Evolutionary conservation across 306 rosid species (phyloP).

Genomic region (Cercis canadensis): DNA sequence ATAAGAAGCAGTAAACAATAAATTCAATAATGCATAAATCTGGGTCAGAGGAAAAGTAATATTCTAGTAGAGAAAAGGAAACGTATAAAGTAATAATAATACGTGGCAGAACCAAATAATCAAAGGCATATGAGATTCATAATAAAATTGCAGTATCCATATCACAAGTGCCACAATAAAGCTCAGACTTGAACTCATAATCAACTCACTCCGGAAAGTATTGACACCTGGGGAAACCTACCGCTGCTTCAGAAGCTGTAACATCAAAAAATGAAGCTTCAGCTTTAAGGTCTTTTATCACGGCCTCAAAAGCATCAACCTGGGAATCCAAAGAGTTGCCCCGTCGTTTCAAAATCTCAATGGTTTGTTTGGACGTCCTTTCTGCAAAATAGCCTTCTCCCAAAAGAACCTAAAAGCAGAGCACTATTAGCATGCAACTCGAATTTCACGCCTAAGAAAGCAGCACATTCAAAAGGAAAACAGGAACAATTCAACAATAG

Average conservation of each 20-base stretch:
- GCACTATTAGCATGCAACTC: not conserved
- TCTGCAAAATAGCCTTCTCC: conserved; percentile 91
- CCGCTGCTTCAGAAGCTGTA: conserved; percentile 69
- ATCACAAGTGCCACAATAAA: conserved; percentile 15
- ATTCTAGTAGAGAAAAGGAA: too few species aligned
- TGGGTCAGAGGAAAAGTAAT: not conserved
- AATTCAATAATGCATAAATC: conserved; percentile 1
- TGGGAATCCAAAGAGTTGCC: conserved; percentile 73
- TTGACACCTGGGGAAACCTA: conserved; percentile 24
- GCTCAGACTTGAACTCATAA: not conserved
- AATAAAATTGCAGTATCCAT: not conserved
- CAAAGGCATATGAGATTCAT: not conserved
- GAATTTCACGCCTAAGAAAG: not conserved
- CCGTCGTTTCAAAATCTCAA: conserved; percentile 81
- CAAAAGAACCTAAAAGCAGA: conserved; percentile 68
- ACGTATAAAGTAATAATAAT: not conserved
- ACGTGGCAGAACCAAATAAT: not conserved
- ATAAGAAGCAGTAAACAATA: not conserved
- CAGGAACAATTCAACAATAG: not conserved
- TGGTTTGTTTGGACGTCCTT: conserved; percentile 77
- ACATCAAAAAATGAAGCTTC: conserved; percentile 67
- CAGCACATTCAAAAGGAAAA: not conserved
- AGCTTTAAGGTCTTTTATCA: conserved; percentile 63
- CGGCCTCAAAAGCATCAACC: conserved; percentile 65
- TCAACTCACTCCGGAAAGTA: conserved; percentile 15